Base-by-base conservation (phyloP, 2,329 filamentous ascomycete genomes). In the Cercospora sesami region DNA sequence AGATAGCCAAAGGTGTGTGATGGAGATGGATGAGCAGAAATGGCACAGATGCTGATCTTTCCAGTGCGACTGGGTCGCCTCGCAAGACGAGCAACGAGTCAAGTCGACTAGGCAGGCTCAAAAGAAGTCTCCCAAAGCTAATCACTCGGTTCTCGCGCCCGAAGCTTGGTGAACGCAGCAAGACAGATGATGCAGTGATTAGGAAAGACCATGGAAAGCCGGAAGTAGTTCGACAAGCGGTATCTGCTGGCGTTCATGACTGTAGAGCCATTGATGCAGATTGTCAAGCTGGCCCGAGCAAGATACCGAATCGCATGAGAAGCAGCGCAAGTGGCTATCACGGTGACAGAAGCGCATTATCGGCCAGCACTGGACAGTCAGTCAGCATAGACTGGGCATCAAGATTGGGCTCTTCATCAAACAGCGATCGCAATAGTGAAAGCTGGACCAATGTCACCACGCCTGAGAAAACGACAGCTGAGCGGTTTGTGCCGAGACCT, bases 371-470 rank as follows among this genome's bases (percentile, higher is more conserved):
- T 5, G 39, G 30, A 48, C 48, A 62, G 14, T 68, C 66, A 4
- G 60, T 31, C 5, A 58, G 55, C 45, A 68, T 39, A 2, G 66
- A 63, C 30, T 21, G 55, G 12, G 28, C 45, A 21, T 65, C 58
- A 26, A 23, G 51, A 33, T 26, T 48, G 33, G 62, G 57, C 23
- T 65, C 62, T 10, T 28, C 23, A 8, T 36, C 45, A 14, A 48
- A 18, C 16, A 51, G 62, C 53, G 51, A 42, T 31, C 48, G 62
- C 12, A 64, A 58, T 18, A 64, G 62, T 16, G 57, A 31, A 21
- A 45, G 23, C n/a, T 42, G 39, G 45, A 65, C 62, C 4, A 16
- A n/a, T 5, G 30, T 65, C 18, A 65, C 58, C 3, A 65, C 66
- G 6, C 63, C 63, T 16, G 62, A 51, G 45, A 63, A 59, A 10